These are phyloP conservation scores for Diaporthe vaccinii DNA, from an alignment of 2,329 filamentous ascomycete genomes.

Conservation along the genomic window DNA sequence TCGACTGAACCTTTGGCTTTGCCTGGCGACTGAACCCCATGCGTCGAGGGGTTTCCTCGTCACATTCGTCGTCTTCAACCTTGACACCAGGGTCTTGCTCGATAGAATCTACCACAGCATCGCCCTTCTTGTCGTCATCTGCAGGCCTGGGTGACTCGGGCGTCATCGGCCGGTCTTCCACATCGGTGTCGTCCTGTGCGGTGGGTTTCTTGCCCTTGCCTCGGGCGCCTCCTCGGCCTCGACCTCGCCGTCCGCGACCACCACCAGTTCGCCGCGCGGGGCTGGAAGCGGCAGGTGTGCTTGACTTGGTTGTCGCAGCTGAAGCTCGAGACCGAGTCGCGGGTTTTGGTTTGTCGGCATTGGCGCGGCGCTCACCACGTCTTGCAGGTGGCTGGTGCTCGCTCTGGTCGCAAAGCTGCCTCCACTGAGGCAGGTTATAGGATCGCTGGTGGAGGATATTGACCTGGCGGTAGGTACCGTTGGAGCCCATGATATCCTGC, in stretches of 20 bases:
- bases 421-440: constrained; percentile 98
- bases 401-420: constrained; percentile 90
- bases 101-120: constrained; percentile 60
- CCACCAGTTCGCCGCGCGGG: constrained; percentile 32
- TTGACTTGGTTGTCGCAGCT: constrained; percentile 41
- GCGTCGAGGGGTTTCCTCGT: constrained; percentile 59
- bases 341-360: constrained; percentile 66
- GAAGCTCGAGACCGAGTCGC: constrained; percentile 55
- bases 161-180: constrained; percentile 69
- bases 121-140: constrained; percentile 47
- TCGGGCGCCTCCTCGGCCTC: constrained; percentile 56
- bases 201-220: constrained; percentile 53
- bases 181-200: constrained; percentile 54
- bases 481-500: constrained; percentile 96
- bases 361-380: constrained; percentile 83
- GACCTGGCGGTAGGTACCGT: constrained; percentile 95
- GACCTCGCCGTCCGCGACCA: constrained; percentile 35
- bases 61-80: constrained; percentile 61
- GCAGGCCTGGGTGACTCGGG: constrained; percentile 66
- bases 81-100: constrained; percentile 60
- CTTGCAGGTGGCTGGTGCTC: constrained; percentile 95
- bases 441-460: constrained; percentile 97
- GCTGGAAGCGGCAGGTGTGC: constrained; percentile 22
- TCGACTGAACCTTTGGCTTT: constrained; percentile 77
- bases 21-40: constrained; percentile 65